phyloP scores from a whole-genome alignment of 1,139 yeast species.

The Kurtzmaniella quercitrusa region DNA sequence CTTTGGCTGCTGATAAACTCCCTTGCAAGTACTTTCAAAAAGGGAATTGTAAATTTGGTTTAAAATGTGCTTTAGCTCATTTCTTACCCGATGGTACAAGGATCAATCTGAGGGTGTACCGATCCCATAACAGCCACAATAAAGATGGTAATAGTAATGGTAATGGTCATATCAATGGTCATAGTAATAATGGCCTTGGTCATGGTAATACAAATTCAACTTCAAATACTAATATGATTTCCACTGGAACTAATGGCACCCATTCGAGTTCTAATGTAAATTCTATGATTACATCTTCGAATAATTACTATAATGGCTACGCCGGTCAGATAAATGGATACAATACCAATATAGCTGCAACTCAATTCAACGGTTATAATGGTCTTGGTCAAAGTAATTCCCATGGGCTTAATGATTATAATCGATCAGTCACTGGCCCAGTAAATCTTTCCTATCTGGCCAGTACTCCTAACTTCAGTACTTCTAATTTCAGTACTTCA shows the following conservation, averaged over 20 bases:
- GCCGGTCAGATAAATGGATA: neutral
- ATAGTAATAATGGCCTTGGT: constrained; percentile 10
- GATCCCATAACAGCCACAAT: constrained; percentile 2
- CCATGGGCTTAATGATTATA: no score
- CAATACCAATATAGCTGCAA: neutral
- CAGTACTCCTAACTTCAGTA: neutral
- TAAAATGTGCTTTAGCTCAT: constrained; percentile 91
- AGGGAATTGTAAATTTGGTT: constrained; percentile 93
- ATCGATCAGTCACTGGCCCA: no score
- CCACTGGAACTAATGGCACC: no score
- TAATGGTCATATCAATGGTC: constrained; percentile 6
- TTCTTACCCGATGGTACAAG: constrained; percentile 84
- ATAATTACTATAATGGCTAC: neutral
- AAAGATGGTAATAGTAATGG: constrained; percentile 1
- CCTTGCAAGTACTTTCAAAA: constrained; percentile 93
- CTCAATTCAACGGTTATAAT: neutral
- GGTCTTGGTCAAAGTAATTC: neutral
- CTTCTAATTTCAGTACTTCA: neutral
- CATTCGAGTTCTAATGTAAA: neutral
- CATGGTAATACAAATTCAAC: constrained; percentile 10
- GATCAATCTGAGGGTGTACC: constrained; percentile 47
- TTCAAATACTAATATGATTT: neutral
- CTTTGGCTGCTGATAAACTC: constrained; percentile 54
- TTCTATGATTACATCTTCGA: neutral
- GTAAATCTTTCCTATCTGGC: neutral